Evolutionary conservation across 2,329 filamentous ascomycete genomes (phyloP), one percentile per base, ranked within the genome.

Genomic region (Sclerotinia subarctica): DNA sequence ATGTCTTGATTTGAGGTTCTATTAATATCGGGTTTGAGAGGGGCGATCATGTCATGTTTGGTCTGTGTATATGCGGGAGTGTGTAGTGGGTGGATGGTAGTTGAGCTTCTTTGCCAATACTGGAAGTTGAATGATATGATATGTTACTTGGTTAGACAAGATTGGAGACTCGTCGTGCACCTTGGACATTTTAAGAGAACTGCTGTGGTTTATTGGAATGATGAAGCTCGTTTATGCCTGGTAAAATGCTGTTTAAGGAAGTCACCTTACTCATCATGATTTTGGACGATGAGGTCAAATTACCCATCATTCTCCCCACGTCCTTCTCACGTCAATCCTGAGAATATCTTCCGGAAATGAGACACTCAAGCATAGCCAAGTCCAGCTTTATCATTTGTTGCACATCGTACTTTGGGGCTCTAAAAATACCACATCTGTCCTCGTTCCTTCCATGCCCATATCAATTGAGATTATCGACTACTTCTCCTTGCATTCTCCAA

Each of bases 331-430:
- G 6, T 10, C n/a, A n/a, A 51, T 10, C 10, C 38, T 42, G 15
- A 4, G 1, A 42, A 42, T 42, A 42, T 38, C 32, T 5, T 57
- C 3, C n/a, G 11, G 24, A 17, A 38, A 15, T n/a, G 24, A 15
- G 13, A n/a, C 13, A 38, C 32, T 24, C 15, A 24, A 57, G 21
- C n/a, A 38, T 13, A 57, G 3, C 13, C 7, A 26, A 8, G 1
- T 13, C 21, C n/a, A 26, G 2, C 4, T 4, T 13, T 17, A 57
- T 10, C 6, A 5, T 42, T 42, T 57, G 54, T 57, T 57, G 54
- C 54, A 57, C 13, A 38, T 57, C 54, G 32, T 57, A 57, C n/a
- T 38, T 57, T 57, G 54, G 32, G 32, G 54, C 54, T 57, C 54
- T 42, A 24, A 42, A 57, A 57, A 57, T 57, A 57, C 6, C 32